Conservation (phyloP, 768 basidiomycete genomes). For the Termitomyces sp. region DNA sequence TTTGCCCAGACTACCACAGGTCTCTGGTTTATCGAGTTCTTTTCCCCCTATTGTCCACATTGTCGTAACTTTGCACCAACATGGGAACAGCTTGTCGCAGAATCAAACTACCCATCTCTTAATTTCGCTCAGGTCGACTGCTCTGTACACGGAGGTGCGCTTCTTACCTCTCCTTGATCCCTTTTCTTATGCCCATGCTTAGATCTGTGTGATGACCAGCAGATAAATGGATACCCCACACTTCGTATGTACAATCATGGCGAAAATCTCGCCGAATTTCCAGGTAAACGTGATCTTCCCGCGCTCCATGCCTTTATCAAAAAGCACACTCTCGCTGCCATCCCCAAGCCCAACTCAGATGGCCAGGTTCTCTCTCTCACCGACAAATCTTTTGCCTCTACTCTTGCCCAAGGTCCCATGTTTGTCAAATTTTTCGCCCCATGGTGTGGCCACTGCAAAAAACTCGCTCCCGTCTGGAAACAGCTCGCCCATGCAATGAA, state of each 20-base stretch:
- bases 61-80: constrained; percentile 78
- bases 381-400: constrained; percentile 30
- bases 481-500: constrained; percentile 70
- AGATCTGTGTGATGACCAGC: constrained; percentile 80
- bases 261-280: constrained; percentile 50
- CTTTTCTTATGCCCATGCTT: neutral
- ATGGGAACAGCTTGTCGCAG: constrained; percentile 65
- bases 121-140: constrained; percentile 82
- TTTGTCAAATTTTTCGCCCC: constrained; percentile 82
- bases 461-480: constrained; percentile 78
- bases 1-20: constrained; percentile 42
- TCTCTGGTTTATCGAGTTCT: constrained; percentile 85
- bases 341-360: constrained; percentile 20
- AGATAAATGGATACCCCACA: constrained; percentile 68
- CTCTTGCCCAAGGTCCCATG: constrained; percentile 36
- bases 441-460: constrained; percentile 98
- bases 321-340: constrained; percentile 24
- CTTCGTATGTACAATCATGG: constrained; percentile 73
- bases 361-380: constrained; percentile 35
- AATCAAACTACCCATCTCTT: constrained; percentile 46
- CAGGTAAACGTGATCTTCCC: constrained; percentile 46
- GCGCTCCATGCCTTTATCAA: constrained; percentile 53
- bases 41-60: constrained; percentile 81
- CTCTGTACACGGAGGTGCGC: constrained; percentile 68
- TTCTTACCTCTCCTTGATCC: neutral